phyloP scores from a whole-genome alignment of 805 yeast genomes.

The Candida bentonensis region DNA sequence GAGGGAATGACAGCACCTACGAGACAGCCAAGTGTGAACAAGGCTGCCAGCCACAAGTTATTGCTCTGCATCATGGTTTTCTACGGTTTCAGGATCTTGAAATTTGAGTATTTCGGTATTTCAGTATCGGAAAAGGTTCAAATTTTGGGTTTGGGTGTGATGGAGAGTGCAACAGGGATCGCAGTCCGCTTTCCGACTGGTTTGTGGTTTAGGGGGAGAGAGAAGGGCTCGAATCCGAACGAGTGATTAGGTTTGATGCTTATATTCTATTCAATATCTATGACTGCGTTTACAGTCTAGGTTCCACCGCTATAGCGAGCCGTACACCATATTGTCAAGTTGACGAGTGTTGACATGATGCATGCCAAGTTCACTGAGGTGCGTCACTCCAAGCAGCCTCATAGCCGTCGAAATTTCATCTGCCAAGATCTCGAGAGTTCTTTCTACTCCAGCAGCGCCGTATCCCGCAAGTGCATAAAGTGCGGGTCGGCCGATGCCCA shows the following conservation, averaged over 20 bases:
- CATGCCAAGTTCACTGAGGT: conserved; percentile 30
- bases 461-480: conserved; percentile 51
- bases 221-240: too few species aligned
- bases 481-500: conserved; percentile 53
- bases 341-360: conserved; percentile 13
- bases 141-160: too few species aligned
- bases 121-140: too few species aligned
- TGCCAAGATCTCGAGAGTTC: conserved; percentile 42
- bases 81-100: too few species aligned
- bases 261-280: too few species aligned
- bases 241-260: too few species aligned
- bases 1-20: neutral
- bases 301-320: conserved; percentile 9
- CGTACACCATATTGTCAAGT: conserved; percentile 13
- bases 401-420: conserved; percentile 50
- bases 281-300: too few species aligned
- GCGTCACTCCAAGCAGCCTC: conserved; percentile 49
- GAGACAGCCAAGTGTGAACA: neutral
- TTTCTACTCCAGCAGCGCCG: conserved; percentile 51
- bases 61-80: too few species aligned
- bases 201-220: too few species aligned
- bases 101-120: too few species aligned
- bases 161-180: too few species aligned
- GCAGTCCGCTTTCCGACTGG: too few species aligned
- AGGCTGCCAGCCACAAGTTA: neutral